Conservation (phyloP, 495 filamentous ascomycete species). For the Aspergillus avenaceus region DNA sequence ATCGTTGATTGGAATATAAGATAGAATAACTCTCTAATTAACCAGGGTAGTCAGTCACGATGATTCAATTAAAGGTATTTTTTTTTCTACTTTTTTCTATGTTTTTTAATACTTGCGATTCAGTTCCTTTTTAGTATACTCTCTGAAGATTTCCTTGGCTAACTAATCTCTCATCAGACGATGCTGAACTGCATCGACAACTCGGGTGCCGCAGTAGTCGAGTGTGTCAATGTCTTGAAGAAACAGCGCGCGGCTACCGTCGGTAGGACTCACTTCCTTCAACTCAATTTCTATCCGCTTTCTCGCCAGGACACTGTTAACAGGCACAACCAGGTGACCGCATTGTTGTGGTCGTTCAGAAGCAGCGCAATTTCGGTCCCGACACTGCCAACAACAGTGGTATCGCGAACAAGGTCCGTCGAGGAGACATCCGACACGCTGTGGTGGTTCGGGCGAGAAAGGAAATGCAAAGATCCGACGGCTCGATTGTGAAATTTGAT, state of each 20-base stretch:
- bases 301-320: too few relatives aligned
- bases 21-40: neutral
- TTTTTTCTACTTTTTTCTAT: too few relatives aligned
- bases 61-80: conserved; percentile 99
- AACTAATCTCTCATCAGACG: conserved; percentile 56
- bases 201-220: conserved; percentile 95
- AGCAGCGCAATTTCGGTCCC: conserved; percentile 74
- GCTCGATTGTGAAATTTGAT: conserved; percentile 85
- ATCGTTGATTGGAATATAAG: too few relatives aligned
- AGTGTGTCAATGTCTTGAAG: conserved; percentile 87
- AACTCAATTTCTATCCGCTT: conserved; percentile 1
- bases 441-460: conserved; percentile 90
- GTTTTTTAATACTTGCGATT: too few relatives aligned
- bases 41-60: conserved; percentile 48
- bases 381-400: conserved; percentile 54
- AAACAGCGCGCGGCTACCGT: conserved; percentile 88
- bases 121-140: neutral
- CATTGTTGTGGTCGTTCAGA: conserved; percentile 96
- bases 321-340: conserved; percentile 69
- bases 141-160: neutral
- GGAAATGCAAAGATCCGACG: conserved; percentile 80
- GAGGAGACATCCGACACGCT: conserved; percentile 94
- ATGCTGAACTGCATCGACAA: conserved; percentile 99
- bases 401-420: conserved; percentile 85
- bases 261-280: conserved; percentile 51